Base-by-base conservation (phyloP, 2,329 filamentous ascomycete species). In the Aspergillus unguis region DNA sequence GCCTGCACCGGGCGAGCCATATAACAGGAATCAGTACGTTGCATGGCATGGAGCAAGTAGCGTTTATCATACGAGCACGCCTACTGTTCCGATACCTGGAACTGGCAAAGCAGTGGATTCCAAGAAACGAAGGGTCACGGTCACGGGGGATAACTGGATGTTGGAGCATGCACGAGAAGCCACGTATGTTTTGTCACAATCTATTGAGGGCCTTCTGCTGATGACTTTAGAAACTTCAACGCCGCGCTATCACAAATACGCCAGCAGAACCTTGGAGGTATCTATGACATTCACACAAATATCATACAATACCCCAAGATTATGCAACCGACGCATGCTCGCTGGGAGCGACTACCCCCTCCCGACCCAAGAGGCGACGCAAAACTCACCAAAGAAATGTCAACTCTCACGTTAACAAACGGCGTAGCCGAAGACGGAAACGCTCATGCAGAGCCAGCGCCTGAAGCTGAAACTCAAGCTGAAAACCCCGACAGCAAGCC, bases 1-100 rank as follows among this genome's bases (percentile, higher is more conserved):
- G 38, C 82, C 91, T 27, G 81, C 82, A 6, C 77, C 80, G n/a
- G 88, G 87, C 36, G 87, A 95, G 68, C 80, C 85, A n/a, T 99
- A 99, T 79, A 96, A 99, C 78, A 91, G 92, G 75, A 99, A 99
- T 68, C 92, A 96, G 70, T 99, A 96, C 67, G 94, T 99, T 28
- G 94, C 94, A 28, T 99, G 94, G 94, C 92, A 96, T 69, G 94
- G 94, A 45, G 94, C 94, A 44, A 97, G 92, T 70, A 86, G 89
- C 36, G 94, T 99, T 26, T 99, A 99, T 69, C 91, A 97, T 69
- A 90, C 88, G 9, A 86, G 85, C 52, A 83, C 81, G 1, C 89
- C 90, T 1, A 85, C 86, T 25, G 84, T 89, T n/a, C 90, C 90
- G 2, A 77, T 86, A 53, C 85, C 84, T 9, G 47, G 47, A 31